Evolutionary conservation across 2,329 filamentous ascomycete genomes (phyloP), one percentile per base, ranked within the genome.

Genomic region (Botryosphaeria dothidea): DNA sequence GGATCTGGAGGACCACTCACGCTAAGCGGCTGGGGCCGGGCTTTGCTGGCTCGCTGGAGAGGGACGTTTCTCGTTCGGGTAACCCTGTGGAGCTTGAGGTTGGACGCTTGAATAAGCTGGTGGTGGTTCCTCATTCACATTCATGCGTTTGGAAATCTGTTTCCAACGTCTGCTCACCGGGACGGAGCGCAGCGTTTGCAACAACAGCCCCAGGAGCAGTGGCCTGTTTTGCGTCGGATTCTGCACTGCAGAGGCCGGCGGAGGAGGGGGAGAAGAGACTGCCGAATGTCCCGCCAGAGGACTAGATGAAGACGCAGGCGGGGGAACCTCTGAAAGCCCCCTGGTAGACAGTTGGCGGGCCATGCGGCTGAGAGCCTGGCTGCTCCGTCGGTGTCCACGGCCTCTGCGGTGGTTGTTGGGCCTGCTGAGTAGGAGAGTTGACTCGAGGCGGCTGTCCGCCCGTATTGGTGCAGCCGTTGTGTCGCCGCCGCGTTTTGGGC

Each of bases 381-480:
- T 89, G 85, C 76, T 99, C 95, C 3, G 95, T 98, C 0, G 95
- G 95, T 9, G 94, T 98, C 95, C 94, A 98, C 31, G 93, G 93
- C 54, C 94, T 86, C 27, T 84, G 74, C 41, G 80, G 75, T 34
- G 77, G 82, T 52, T 78, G 77, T 66, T 77, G 78, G 68, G 71
- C 69, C 34, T 68, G 70, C 73, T 73, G 74, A 69, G 73, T 71
- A 36, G 81, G 80, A 64, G 81, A 79, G 62, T 83, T 81, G 38
- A 84, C 81, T 29, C 75, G 75, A 48, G 79, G 76, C 67, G 76
- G 75, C 56, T 78, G 75, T 46, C 77, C 75, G 6, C 77, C n/a
- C 76, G 69, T 97, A 97, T 66, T 95, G 92, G 41, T 92, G 90
- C 67, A 90, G 81, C 69, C 93, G 86, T 75, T 95, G 92, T 29